Base-by-base conservation (phyloP, 1,284 basidiomycete species). In the Moesziomyces sp. region DNA sequence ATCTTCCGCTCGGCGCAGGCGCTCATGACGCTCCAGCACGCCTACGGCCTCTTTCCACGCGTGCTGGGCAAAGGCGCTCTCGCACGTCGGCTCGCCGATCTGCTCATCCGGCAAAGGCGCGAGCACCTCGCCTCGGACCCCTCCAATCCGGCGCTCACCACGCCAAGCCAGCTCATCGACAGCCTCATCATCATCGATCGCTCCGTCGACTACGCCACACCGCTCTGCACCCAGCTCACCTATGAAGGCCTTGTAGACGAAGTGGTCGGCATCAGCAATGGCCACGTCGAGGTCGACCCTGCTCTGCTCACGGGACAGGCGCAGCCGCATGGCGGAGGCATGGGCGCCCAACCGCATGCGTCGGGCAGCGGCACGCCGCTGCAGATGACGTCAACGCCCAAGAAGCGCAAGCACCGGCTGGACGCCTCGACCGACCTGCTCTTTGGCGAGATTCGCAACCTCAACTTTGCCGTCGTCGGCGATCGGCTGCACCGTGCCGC, bases 191-290 rank as follows among this genome's bases (percentile, higher is more conserved):
- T 99, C 45, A 80, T 99, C 58, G 97, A 99, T 84, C 89, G 97
- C 52, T 89, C 90, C 46, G 90, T 93, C n/a, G 97, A 99, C 83
- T 92, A 97, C 90, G 90, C 97, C 55, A 97, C 96, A 0, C 94
- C 96, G 1, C 87, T 99, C 56, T 90, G 96, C 48, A 99, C 96
- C 1, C 96, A 99, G 81, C 87, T 99, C 57, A 99, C 97, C 0
- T 99, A 98, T 80, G 91, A 97, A 83, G 97, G 97, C 18, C 90
- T 99, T 46, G 88, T 98, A n/a, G 96, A 99, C 80, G 97, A 99
- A 83, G 87, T 94, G 45, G 87, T 97, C 47, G 93, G 93, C 1
- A 91, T 99, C 70, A 91, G 89, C 84, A 93, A 97, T 78, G 91
- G 92, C 4, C 92, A 97, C 79, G 91, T 96, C 53, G 94, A 98